These are phyloP conservation scores for Neurospora cerealis DNA, from an alignment of 495 filamentous ascomycete genomes.

Conservation along the genomic window DNA sequence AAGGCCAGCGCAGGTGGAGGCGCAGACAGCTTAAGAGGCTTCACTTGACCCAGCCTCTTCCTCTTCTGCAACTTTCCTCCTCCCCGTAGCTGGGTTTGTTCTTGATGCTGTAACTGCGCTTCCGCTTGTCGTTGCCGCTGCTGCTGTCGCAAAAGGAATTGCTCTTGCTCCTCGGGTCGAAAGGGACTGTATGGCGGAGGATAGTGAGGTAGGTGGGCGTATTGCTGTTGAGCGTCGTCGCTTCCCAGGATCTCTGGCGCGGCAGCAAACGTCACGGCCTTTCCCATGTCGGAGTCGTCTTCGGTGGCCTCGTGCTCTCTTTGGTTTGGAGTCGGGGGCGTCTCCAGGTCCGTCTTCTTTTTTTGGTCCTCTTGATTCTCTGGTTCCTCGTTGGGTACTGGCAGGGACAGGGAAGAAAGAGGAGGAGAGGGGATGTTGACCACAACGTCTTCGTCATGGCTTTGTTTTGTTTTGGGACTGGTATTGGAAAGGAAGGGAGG, in stretches of 20 bases:
- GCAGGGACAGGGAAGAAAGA: neutral
- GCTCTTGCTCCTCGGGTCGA: neutral
- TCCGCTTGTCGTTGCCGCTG: neutral
- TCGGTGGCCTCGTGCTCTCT: neutral
- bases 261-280: neutral
- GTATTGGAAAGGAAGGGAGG: neutral
- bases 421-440: neutral
- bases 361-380: neutral
- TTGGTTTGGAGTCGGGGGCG: neutral
- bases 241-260: neutral
- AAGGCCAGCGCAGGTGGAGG: slow-evolving; percentile 12
- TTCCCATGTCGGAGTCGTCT: neutral
- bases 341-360: neutral
- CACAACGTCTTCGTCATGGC: neutral
- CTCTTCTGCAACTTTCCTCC: slow-evolving; percentile 37
- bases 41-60: slow-evolving; percentile 6
- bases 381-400: neutral
- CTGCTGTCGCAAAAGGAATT: neutral
- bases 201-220: neutral
- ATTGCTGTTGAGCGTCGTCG: neutral
- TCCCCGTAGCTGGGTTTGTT: neutral
- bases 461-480: neutral
- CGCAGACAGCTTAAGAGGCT: neutral
- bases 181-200: neutral
- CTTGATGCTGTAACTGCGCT: neutral